Percentiles rank a stretch among this genome's conserved stretches.
phyloP scores from a whole-genome alignment of 2,329 filamentous ascomycete species.

The Diaporthe vexans region DNA sequence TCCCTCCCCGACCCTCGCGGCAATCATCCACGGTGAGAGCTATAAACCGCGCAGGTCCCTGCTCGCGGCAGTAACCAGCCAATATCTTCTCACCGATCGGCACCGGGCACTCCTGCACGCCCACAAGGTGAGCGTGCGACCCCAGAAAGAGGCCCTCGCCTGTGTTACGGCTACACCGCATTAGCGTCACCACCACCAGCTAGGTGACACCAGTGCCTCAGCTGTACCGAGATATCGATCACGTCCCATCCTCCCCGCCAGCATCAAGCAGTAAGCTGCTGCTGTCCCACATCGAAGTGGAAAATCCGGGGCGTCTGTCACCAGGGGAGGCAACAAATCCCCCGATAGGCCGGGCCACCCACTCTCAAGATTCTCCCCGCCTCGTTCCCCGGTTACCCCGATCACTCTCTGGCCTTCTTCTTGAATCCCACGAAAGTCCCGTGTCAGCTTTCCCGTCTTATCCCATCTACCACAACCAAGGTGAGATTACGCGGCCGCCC shows the following conservation, averaged over 20 bases:
- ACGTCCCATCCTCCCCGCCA: background rate
- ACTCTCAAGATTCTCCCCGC: background rate
- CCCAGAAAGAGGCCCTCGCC: background rate
- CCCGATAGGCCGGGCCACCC: background rate
- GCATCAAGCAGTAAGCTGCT: background rate
- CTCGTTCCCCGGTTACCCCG: background rate
- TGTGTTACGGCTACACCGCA: constrained; percentile 26
- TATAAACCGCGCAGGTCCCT: background rate
- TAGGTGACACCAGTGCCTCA: background rate
- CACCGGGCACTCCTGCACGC: constrained; percentile 2
- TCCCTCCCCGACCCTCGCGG: background rate
- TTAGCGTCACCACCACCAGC: constrained; percentile 3
- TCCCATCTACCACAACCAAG: background rate
- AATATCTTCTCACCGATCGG: background rate
- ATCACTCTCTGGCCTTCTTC: background rate
- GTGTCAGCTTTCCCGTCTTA: background rate
- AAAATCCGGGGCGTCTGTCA: constrained; percentile 11
- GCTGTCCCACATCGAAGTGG: background rate
- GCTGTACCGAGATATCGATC: background rate
- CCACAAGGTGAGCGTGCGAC: background rate
- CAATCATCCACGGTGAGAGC: background rate
- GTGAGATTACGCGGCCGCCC: constrained; percentile 28
- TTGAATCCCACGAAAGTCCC: background rate
- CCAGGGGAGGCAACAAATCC: background rate
- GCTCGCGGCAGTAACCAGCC: background rate